These are phyloP conservation scores for Pyracantha coccinea DNA, from an alignment of 331 rosid genomes.

Conservation along the genomic window DNA sequence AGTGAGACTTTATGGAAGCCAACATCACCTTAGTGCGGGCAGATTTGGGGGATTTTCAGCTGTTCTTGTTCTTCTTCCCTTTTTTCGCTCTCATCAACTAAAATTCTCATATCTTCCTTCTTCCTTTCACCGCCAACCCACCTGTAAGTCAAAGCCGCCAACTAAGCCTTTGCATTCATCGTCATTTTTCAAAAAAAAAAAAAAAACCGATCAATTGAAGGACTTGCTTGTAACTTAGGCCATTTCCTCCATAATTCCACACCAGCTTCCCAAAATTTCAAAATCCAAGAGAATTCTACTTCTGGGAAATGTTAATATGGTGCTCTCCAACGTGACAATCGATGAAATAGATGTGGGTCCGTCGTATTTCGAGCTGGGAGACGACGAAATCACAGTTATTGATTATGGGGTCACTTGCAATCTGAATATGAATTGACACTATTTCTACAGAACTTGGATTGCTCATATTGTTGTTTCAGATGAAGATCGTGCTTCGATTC, in stretches of 20 bases:
- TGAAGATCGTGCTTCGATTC: conserved; percentile 58
- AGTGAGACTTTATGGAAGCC: too few species aligned
- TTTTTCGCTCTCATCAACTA: too few species aligned
- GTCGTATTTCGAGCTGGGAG: conserved; percentile 52
- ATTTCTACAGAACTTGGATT: conserved; percentile 64
- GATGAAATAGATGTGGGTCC: conserved; percentile 47
- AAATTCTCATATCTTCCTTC: conserved; percentile 32
- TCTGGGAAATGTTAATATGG: conserved; percentile 50
- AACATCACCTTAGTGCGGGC: too few species aligned
- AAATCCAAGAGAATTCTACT: conserved; percentile 48
- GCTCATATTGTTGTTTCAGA: conserved; percentile 57
- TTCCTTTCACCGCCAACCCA: conserved; percentile 29
- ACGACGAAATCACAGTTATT: conserved; percentile 43
- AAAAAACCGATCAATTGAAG: too few species aligned
- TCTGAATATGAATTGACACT: conserved; percentile 72
- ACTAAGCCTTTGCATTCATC: conserved; percentile 47
- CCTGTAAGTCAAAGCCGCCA: conserved; percentile 23
- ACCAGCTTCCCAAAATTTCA: conserved; percentile 46
- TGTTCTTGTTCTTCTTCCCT: too few species aligned
- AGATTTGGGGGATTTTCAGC: too few species aligned
- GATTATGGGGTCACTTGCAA: conserved; percentile 66
- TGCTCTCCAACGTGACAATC: conserved; percentile 44
- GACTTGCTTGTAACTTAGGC: conserved; percentile 50
- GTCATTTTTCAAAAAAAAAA: conserved; percentile 38
- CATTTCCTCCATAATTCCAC: conserved; percentile 59